These are phyloP conservation scores for Petrea volubilis DNA, from an alignment of 257 asterid species.

Conservation along the genomic window DNA sequence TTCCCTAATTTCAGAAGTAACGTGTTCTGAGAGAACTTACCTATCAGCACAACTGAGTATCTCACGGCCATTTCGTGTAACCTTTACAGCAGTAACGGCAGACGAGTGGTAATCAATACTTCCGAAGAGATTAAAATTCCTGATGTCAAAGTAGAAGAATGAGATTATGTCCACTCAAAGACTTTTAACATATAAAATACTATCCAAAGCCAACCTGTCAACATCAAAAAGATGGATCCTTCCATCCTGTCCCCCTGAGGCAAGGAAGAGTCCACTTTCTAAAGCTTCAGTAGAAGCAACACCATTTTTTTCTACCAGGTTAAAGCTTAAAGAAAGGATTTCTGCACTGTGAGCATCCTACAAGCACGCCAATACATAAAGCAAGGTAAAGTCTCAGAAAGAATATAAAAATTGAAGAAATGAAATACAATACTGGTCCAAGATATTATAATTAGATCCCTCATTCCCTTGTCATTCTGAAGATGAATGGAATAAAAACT, in stretches of 20 bases:
- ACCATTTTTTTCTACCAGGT: slow-evolving; percentile 32
- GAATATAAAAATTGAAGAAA: neutral
- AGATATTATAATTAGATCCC: neutral
- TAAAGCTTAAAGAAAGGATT: slow-evolving; percentile 62
- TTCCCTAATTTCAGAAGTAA: neutral
- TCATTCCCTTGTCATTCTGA: slow-evolving; percentile 9
- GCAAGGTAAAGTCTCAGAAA: slow-evolving; percentile 7
- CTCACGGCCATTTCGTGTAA: slow-evolving; percentile 46
- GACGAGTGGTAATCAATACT: slow-evolving; percentile 54
- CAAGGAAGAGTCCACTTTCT: slow-evolving; percentile 47
- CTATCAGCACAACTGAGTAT: slow-evolving; percentile 62
- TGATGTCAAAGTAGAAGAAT: slow-evolving; percentile 25
- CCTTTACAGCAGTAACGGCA: slow-evolving; percentile 53
- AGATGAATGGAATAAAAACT: slow-evolving; percentile 18
- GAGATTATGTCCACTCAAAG: slow-evolving; percentile 7
- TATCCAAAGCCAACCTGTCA: slow-evolving; percentile 44
- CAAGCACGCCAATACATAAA: slow-evolving; percentile 23
- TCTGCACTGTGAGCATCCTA: slow-evolving; percentile 71
- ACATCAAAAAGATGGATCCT: slow-evolving; percentile 57
- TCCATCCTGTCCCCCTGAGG: slow-evolving; percentile 66
- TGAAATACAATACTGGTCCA: neutral
- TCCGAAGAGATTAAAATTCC: slow-evolving; percentile 58
- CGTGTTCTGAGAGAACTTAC: slow-evolving; percentile 41
- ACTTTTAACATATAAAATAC: slow-evolving; percentile 19
- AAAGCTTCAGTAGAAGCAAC: slow-evolving; percentile 25